These are phyloP conservation scores for Strombidium stylifer DNA, from an alignment of 73 alveolate genomes.

Conservation along the genomic window DNA sequence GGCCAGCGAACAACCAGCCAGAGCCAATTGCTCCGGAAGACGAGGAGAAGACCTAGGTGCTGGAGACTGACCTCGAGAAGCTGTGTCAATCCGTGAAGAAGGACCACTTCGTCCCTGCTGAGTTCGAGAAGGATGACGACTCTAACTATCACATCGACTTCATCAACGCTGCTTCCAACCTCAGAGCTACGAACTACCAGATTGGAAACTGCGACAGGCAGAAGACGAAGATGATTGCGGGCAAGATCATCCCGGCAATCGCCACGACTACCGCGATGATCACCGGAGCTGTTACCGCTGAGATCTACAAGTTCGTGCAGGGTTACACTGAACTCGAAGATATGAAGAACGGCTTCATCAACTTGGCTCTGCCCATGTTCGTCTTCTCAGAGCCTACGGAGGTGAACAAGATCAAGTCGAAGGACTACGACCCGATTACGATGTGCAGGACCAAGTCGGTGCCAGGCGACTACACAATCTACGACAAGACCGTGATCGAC, in stretches of 20 bases:
- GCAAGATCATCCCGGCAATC: slow-evolving; percentile 99
- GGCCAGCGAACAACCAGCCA: slow-evolving; percentile 64
- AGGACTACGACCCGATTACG: slow-evolving; percentile 72
- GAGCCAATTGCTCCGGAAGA: slow-evolving; percentile 77
- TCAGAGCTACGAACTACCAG: slow-evolving; percentile 96
- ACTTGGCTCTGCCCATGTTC: slow-evolving; percentile 89
- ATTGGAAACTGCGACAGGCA: slow-evolving; percentile 76
- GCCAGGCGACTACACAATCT: slow-evolving; percentile 88
- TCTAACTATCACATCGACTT: slow-evolving; percentile 98
- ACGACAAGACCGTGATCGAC: slow-evolving; percentile 83
- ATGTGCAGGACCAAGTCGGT: slow-evolving; percentile 83
- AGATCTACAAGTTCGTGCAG: slow-evolving; percentile 60
- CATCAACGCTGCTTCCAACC: slow-evolving; percentile 96
- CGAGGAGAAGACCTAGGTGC: slow-evolving; percentile 48
- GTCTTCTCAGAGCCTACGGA: slow-evolving; percentile 79
- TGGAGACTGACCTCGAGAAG: slow-evolving; percentile 59
- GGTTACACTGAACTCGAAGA: slow-evolving; percentile 61
- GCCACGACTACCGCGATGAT: slow-evolving; percentile 99
- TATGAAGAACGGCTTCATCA: slow-evolving; percentile 88
- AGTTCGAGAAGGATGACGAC: slow-evolving; percentile 96
- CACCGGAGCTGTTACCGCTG: slow-evolving; percentile 92
- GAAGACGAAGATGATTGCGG: slow-evolving; percentile 96
- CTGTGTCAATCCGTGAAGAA: slow-evolving; percentile 59
- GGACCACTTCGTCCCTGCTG: slow-evolving; percentile 70
- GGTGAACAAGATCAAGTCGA: slow-evolving; percentile 78